A percentile compares a stretch with the other conserved stretches of the same genome.
Evolutionary conservation across 2,329 filamentous ascomycete species (phyloP).

Genomic region (Fusarium concolor): DNA sequence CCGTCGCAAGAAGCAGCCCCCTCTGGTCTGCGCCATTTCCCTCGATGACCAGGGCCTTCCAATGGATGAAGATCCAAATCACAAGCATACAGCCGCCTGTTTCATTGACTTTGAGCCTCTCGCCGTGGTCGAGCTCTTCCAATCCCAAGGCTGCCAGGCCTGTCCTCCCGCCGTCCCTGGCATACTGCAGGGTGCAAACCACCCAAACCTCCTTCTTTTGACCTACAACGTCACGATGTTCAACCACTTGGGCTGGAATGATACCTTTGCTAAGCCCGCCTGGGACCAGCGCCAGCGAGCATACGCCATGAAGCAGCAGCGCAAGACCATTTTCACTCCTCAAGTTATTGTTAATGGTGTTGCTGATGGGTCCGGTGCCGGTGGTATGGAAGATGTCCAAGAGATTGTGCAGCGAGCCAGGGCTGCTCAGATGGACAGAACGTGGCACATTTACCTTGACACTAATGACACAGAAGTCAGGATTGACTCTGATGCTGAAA

Average conservation of each 20-base stretch:
- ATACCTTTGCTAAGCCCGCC: neutral
- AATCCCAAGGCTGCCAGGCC: neutral
- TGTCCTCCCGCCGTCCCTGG: neutral
- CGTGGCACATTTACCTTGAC: neutral
- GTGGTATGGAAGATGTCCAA: neutral
- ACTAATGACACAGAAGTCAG: neutral
- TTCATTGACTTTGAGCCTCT: neutral
- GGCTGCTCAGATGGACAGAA: neutral
- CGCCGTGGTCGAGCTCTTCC: neutral
- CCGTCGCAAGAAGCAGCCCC: neutral
- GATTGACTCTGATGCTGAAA: neutral
- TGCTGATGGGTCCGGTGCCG: neutral
- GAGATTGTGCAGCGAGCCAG: neutral
- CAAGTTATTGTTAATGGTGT: neutral
- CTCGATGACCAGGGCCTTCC: neutral
- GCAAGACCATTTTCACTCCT: neutral
- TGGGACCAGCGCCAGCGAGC: neutral
- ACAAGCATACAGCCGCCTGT: neutral
- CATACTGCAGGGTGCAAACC: neutral
- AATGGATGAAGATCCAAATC: neutral
- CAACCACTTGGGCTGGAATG: neutral
- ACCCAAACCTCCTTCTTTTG: neutral
- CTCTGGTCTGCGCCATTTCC: neutral
- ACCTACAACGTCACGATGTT: neutral
- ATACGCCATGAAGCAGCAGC: neutral